phyloP scores from a whole-genome alignment of 495 filamentous ascomycete species.

The Durotheca rogersii region DNA sequence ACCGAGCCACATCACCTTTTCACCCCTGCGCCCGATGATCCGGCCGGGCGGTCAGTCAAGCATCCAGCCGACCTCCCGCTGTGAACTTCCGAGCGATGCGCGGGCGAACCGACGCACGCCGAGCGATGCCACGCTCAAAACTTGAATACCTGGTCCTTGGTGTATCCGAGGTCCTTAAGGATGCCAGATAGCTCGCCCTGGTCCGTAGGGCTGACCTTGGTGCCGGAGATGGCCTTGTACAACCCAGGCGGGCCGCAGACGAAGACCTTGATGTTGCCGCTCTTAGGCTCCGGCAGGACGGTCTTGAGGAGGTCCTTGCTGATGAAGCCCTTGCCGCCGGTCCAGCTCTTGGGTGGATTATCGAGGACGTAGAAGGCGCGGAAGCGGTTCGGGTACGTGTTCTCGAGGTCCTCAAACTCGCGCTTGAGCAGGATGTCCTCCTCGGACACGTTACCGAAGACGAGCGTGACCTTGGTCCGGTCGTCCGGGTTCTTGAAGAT shows the following conservation, averaged over 20 bases:
- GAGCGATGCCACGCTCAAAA: no score
- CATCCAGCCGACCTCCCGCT: no score
- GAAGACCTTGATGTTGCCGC: constrained; percentile 89
- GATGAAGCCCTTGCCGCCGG: constrained; percentile 72
- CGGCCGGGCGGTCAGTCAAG: no score
- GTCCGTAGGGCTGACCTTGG: constrained; percentile 84
- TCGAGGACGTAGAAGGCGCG: constrained; percentile 87
- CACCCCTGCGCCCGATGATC: no score
- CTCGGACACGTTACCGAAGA: constrained; percentile 85
- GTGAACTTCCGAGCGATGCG: no score
- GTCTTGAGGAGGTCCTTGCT: constrained; percentile 89
- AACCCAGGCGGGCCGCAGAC: constrained; percentile 85
- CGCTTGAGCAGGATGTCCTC: constrained; percentile 86
- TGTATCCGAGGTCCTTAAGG: constrained; percentile 89
- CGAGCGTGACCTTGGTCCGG: constrained; percentile 92
- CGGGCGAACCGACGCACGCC: no score
- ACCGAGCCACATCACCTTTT: no score
- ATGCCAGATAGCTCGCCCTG: constrained; percentile 86
- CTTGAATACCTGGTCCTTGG: constrained; percentile 94
- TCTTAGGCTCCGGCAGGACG: constrained; percentile 84
- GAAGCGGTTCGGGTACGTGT: constrained; percentile 91
- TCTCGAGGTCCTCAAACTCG: constrained; percentile 80
- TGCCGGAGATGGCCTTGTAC: constrained; percentile 90
- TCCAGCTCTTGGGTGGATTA: constrained; percentile 80
- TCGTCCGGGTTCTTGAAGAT: constrained; percentile 97